Conservation (phyloP, 768 basidiomycete species). For the Peribolospora baueri region DNA sequence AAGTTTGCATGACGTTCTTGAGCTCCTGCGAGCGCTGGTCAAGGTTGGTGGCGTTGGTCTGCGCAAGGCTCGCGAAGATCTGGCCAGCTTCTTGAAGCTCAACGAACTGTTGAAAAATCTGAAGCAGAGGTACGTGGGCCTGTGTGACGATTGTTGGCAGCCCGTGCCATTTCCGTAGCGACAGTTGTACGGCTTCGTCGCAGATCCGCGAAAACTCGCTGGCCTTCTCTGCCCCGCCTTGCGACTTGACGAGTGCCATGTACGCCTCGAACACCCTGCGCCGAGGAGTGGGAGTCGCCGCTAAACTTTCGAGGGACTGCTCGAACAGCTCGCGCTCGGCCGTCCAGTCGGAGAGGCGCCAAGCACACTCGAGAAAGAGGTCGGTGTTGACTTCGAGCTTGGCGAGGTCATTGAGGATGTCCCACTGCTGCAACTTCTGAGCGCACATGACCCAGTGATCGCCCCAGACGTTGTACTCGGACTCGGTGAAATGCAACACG, state of each 20-base stretch:
- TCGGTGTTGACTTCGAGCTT: conserved; percentile 74
- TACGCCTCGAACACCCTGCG: conserved; percentile 93
- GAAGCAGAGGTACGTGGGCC: conserved; percentile 82
- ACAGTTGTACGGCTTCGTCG: conserved; percentile 90
- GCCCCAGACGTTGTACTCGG: conserved; percentile 94
- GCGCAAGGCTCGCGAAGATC: conserved; percentile 71
- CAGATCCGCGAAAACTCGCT: conserved; percentile 60
- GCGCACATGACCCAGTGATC: conserved; percentile 95
- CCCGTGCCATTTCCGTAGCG: conserved; percentile 83
- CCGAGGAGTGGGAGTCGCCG: conserved; percentile 79
- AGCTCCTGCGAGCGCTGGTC: conserved; percentile 87
- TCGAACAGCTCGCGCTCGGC: conserved; percentile 43
- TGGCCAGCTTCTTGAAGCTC: conserved; percentile 78
- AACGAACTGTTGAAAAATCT: conserved; percentile 97
- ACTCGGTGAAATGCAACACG: conserved; percentile 66
- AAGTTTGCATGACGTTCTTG: conserved; percentile 85
- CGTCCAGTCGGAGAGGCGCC: conserved; percentile 76
- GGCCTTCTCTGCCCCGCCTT: conserved; percentile 31
- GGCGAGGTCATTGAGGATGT: conserved; percentile 72
- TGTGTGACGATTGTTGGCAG: conserved; percentile 62
- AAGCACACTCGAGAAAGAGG: conserved; percentile 76
- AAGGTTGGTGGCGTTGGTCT: conserved; percentile 63
- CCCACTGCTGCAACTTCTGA: conserved; percentile 96
- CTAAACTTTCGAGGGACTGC: conserved; percentile 47
- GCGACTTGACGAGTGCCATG: conserved; percentile 62